Evolutionary conservation across 2,329 filamentous ascomycete genomes (phyloP).

Genomic region (Cercospora sp.): DNA sequence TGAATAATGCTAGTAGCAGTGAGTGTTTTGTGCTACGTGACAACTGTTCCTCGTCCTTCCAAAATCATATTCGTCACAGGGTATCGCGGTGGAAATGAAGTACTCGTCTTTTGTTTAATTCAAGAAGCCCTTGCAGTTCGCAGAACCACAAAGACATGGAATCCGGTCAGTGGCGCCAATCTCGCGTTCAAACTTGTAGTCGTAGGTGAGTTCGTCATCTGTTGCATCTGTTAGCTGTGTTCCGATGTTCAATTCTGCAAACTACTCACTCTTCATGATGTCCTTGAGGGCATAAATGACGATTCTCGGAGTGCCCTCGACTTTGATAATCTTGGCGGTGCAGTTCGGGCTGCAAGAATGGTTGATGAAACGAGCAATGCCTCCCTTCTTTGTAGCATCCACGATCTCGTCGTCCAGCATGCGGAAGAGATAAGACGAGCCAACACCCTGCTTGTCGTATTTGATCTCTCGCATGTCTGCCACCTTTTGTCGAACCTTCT

Average conservation of each 20-base stretch:
- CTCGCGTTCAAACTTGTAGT: slow-evolving; percentile 99
- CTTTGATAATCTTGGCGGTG: slow-evolving; percentile 98
- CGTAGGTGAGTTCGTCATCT: slow-evolving; percentile 99
- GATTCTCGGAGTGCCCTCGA: slow-evolving; percentile 96
- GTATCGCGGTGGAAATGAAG: neutral
- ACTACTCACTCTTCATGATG: slow-evolving; percentile 82
- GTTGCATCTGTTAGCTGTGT: slow-evolving; percentile 24
- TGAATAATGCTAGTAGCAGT: neutral
- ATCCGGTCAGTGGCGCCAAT: slow-evolving; percentile 93
- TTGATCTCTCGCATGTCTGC: slow-evolving; percentile 91
- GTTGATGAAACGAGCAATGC: slow-evolving; percentile 98
- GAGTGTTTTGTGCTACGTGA: neutral
- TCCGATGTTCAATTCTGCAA: neutral
- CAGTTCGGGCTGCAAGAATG: slow-evolving; percentile 98
- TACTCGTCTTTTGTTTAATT: slow-evolving; percentile 60
- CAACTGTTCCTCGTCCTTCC: neutral
- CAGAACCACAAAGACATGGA: slow-evolving; percentile 92
- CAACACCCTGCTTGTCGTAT: slow-evolving; percentile 94
- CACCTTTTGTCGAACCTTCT: slow-evolving; percentile 94
- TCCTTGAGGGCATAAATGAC: slow-evolving; percentile 97
- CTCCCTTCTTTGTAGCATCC: slow-evolving; percentile 96
- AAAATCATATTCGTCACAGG: slow-evolving; percentile 1
- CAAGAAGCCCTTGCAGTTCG: slow-evolving; percentile 97
- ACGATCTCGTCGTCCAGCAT: slow-evolving; percentile 98
- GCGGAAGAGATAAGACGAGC: slow-evolving; percentile 94